Evolutionary conservation across 2,329 filamentous ascomycete species (phyloP).

Genomic region (Verticillium nubilum): DNA sequence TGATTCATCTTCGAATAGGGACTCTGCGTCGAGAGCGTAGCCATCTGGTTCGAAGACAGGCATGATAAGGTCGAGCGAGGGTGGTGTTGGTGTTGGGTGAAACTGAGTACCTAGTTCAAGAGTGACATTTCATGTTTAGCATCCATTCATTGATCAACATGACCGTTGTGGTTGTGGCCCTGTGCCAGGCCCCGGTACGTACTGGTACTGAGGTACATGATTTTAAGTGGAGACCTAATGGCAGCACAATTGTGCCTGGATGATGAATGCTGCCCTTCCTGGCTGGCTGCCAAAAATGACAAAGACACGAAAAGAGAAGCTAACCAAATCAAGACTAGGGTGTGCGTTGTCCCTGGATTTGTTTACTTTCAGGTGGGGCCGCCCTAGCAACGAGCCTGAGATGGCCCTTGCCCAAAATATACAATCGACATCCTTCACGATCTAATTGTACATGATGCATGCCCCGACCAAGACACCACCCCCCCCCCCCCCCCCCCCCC

Average conservation of each 20-base stretch:
- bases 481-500: no score
- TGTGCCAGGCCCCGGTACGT: no score
- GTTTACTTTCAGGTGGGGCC: constrained; percentile 13
- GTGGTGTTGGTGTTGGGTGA: neutral
- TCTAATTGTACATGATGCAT: neutral
- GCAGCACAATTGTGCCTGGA: no score
- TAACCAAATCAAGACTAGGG: neutral
- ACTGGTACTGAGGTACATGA: no score
- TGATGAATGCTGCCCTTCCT: no score
- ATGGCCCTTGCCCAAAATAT: constrained; percentile 5
- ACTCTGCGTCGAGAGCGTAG: constrained; percentile 23
- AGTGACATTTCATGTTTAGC: no score
- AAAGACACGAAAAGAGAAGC: neutral
- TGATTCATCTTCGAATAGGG: constrained; percentile 28
- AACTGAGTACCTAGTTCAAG: no score
- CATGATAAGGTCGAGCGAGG: neutral
- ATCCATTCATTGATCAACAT: no score
- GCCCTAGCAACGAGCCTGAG: constrained; percentile 12
- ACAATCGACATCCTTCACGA: neutral
- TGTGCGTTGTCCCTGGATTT: constrained; percentile 1
- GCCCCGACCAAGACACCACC: neutral
- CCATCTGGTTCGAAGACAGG: constrained; percentile 30
- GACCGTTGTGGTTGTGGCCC: no score
- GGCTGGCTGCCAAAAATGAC: no score
- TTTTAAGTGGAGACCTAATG: no score